Conservation (phyloP, 1,139 yeast genomes). For the Kodamaea arcana region DNA sequence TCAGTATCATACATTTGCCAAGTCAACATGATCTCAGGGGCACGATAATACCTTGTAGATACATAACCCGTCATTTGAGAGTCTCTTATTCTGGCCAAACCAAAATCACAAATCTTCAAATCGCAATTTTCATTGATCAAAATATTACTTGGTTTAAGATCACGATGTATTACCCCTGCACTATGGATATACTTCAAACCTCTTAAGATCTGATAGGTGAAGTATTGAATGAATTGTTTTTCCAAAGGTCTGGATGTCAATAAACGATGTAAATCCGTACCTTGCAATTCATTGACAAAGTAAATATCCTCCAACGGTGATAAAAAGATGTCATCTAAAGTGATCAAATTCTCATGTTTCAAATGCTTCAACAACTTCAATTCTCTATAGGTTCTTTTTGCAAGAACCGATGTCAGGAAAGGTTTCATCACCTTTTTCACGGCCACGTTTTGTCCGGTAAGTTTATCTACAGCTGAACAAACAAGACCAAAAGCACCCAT, state of each 20-base stretch:
- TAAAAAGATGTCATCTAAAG: constrained; percentile 88
- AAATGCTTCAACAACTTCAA: constrained; percentile 87
- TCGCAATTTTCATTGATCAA: constrained; percentile 28
- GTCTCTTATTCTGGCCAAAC: constrained; percentile 93
- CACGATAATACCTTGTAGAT: constrained; percentile 92
- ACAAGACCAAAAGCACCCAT: constrained; percentile 99
- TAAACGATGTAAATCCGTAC: constrained; percentile 90
- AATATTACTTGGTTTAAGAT: constrained; percentile 25
- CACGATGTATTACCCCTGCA: constrained; percentile 30
- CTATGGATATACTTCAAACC: constrained; percentile 27
- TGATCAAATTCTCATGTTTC: constrained; percentile 90
- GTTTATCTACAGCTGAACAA: constrained; percentile 90
- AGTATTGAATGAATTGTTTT: constrained; percentile 94
- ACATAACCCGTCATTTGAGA: constrained; percentile 99
- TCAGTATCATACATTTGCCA: constrained; percentile 99
- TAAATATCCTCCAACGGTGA: constrained; percentile 95
- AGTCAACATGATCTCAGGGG: constrained; percentile 98
- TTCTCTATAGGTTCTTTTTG: constrained; percentile 95
- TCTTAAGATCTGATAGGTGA: constrained; percentile 44
- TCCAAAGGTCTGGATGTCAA: constrained; percentile 91
- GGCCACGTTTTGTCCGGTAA: constrained; percentile 91
- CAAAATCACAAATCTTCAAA: constrained; percentile 25
- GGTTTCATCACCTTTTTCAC: constrained; percentile 98
- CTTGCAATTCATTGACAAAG: constrained; percentile 94
- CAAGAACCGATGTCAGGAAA: constrained; percentile 87